These are phyloP conservation scores for Myrmaecium sp. DNA, from an alignment of 2,329 filamentous ascomycete genomes.

Conservation along the genomic window DNA sequence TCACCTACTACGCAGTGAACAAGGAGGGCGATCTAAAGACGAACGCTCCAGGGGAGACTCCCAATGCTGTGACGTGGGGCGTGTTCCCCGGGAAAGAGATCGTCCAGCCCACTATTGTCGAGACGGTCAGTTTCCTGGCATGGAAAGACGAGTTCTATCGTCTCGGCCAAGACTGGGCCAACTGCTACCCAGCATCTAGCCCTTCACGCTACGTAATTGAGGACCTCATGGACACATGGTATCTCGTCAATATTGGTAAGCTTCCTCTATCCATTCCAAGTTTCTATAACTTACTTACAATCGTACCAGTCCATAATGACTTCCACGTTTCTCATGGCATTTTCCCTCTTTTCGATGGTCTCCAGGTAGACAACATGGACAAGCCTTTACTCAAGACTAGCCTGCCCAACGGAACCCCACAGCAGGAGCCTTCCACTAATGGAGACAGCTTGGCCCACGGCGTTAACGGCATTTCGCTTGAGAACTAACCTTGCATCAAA, in stretches of 20 bases:
- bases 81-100: conserved; percentile 98
- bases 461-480: conserved; percentile 11
- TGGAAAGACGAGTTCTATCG: conserved; percentile 98
- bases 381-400: conserved; percentile 15
- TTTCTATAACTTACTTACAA: conserved; percentile 7
- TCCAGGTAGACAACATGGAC: conserved; percentile 52
- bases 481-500: conserved; percentile 9
- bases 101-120: conserved; percentile 98
- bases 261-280: neutral
- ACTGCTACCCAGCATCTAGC: conserved; percentile 64
- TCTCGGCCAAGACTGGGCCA: conserved; percentile 83
- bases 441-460: conserved; percentile 14
- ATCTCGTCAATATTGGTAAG: conserved; percentile 85
- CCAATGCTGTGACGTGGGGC: conserved; percentile 98
- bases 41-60: conserved; percentile 70
- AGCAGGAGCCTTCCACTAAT: conserved; percentile 6
- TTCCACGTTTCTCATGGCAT: conserved; percentile 74
- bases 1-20: conserved; percentile 91
- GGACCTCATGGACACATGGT: conserved; percentile 77
- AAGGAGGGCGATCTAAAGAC: conserved; percentile 67
- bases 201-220: conserved; percentile 68
- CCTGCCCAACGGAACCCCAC: conserved; percentile 6
- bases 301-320: conserved; percentile 70
- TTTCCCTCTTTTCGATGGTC: conserved; percentile 69
- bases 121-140: conserved; percentile 90